Percentiles rank a stretch among this genome's conserved stretches.
These are phyloP conservation scores for Apiospora marii DNA, from an alignment of 2,329 filamentous ascomycete genomes.

Conservation along the genomic window DNA sequence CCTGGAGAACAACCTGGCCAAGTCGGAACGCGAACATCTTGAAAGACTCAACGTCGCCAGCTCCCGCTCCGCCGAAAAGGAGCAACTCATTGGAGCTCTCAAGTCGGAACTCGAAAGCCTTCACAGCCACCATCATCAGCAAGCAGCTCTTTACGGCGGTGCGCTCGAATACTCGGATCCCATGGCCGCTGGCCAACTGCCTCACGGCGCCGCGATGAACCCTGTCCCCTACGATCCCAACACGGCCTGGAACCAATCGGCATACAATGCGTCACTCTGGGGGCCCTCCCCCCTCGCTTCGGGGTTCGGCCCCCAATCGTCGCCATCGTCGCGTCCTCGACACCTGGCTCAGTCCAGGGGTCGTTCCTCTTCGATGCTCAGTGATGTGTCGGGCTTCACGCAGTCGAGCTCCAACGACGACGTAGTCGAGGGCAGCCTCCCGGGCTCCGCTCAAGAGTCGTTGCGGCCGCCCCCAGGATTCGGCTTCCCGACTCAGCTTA, in stretches of 20 bases:
- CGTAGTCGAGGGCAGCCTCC: background rate
- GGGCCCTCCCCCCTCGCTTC: conserved; percentile 47
- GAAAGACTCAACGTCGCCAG: conserved; percentile 49
- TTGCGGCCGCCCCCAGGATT: conserved; percentile 38
- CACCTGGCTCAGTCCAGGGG: conserved; percentile 51
- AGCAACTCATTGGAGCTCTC: conserved; percentile 48
- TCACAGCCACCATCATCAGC: conserved; percentile 44
- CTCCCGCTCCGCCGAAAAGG: conserved; percentile 47
- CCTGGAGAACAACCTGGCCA: conserved; percentile 55
- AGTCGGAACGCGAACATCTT: conserved; percentile 53
- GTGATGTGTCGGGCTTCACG: conserved; percentile 71
- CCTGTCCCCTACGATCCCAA: conserved; percentile 38
- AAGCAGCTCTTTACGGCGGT: conserved; percentile 41
- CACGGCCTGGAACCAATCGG: conserved; percentile 42
- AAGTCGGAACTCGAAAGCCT: conserved; percentile 49
- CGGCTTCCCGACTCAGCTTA: conserved; percentile 37
- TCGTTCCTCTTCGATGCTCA: conserved; percentile 72
- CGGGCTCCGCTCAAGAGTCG: conserved; percentile 35
- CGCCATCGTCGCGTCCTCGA: conserved; percentile 43
- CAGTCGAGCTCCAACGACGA: conserved; percentile 65
- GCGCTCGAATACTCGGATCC: conserved; percentile 42
- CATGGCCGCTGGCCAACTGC: conserved; percentile 32
- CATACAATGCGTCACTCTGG: conserved; percentile 44
- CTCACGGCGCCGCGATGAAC: conserved; percentile 23
- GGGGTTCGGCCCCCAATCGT: conserved; percentile 46